Conservation (phyloP, 257 asterid genomes). For the Petrea volubilis region DNA sequence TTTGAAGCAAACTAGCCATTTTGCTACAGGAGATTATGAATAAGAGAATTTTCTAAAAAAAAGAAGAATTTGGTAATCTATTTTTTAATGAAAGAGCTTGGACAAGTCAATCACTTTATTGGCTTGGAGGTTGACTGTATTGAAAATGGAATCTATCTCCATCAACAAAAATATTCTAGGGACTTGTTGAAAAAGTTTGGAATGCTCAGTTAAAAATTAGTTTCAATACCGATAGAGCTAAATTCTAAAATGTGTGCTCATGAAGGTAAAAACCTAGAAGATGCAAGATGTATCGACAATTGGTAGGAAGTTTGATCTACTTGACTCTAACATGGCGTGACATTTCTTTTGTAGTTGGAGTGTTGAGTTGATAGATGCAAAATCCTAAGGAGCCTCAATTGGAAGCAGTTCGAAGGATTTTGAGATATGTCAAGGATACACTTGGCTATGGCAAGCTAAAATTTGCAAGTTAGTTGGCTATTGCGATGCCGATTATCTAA, state of each 20-base stretch:
- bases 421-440: neutral
- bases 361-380: slow-evolving; percentile 6
- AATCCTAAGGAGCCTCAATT: slow-evolving; percentile 18
- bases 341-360: neutral
- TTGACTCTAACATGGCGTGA: neutral
- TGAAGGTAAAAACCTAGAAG: slow-evolving; percentile 1
- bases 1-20: no score
- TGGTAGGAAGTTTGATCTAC: slow-evolving; percentile 4
- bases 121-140: neutral
- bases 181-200: no score
- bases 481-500: no score
- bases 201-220: no score
- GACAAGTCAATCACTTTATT: neutral
- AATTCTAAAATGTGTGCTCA: slow-evolving; percentile 4
- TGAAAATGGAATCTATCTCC: no score
- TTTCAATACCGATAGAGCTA: slow-evolving; percentile 3
- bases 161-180: no score
- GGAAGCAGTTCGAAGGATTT: neutral
- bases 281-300: slow-evolving; percentile 4
- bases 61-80: neutral
- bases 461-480: no score
- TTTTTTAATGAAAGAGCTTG: slow-evolving; percentile 9
- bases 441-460: neutral
- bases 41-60: no score
- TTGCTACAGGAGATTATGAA: no score